Conservation (phyloP, 306 rosid species). For the Cicer yamashitae region DNA sequence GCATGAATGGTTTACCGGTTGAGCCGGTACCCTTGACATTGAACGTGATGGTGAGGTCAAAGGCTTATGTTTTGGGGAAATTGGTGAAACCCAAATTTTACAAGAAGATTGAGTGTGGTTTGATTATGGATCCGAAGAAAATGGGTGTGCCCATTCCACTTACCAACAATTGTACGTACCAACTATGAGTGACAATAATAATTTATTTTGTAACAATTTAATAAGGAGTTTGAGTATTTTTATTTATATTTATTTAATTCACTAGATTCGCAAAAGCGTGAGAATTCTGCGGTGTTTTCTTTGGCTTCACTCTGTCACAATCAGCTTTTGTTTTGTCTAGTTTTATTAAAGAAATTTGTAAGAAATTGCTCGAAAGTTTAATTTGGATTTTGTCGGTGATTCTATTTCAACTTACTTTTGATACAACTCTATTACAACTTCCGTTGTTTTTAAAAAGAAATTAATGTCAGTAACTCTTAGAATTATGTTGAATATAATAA, state of each 20-base stretch:
- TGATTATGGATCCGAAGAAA: constrained; percentile 72
- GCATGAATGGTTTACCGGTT: constrained; percentile 65
- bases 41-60: constrained; percentile 64
- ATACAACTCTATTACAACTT: too few relatives aligned
- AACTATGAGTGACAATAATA: not conserved
- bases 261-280: not conserved
- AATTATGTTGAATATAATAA: too few relatives aligned
- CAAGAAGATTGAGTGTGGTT: constrained; percentile 64
- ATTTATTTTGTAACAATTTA: not conserved
- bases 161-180: constrained; percentile 55
- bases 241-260: not conserved
- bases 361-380: not conserved
- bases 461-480: too few relatives aligned
- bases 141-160: constrained; percentile 68
- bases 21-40: constrained; percentile 61
- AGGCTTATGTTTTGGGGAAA: constrained; percentile 76
- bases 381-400: constrained; percentile 40
- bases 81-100: constrained; percentile 82
- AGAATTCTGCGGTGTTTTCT: not conserved
- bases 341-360: constrained; percentile 6
- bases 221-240: not conserved
- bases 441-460: too few relatives aligned
- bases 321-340: constrained; percentile 14
- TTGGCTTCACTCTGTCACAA: constrained; percentile 9
- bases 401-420: constrained; percentile 14